These are phyloP conservation scores for Dendrocalamus latiflorus DNA, from an alignment of 202 grass and related monocot species.

Conservation along the genomic window DNA sequence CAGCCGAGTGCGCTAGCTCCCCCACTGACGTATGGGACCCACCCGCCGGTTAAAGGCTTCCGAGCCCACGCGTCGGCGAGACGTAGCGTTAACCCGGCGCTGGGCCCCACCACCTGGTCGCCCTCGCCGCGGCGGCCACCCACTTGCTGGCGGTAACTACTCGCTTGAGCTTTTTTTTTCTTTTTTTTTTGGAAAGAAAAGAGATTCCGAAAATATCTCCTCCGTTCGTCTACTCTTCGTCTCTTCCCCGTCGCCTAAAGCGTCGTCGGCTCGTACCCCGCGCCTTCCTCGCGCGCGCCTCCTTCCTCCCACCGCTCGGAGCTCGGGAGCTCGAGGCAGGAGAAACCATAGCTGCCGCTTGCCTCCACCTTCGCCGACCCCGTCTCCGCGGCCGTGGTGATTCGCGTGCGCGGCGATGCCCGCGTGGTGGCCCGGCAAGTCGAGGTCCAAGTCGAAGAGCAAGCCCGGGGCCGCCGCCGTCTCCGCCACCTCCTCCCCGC, in stretches of 20 bases:
- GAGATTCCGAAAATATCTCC: constrained; percentile 20
- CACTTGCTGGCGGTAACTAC: constrained; percentile 37
- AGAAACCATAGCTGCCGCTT: background rate
- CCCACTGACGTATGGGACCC: no score
- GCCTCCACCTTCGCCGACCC: no score
- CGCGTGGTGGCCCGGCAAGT: constrained; percentile 38
- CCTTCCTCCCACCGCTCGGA: background rate
- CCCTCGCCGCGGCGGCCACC: constrained; percentile 27
- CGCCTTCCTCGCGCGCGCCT: constrained; percentile 31
- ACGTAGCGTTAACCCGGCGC: no score
- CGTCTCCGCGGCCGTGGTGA: background rate
- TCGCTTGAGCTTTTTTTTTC: no score
- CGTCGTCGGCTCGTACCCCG: constrained; percentile 37
- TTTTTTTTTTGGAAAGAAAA: no score
- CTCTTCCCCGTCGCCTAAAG: constrained; percentile 14
- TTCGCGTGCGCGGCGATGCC: constrained; percentile 24
- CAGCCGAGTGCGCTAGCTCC: no score
- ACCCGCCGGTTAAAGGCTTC: accelerated
- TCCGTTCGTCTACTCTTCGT: background rate
- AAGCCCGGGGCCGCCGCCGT: constrained; percentile 9
- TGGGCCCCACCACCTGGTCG: background rate
- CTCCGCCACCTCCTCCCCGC: constrained; percentile 37
- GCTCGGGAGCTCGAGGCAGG: background rate
- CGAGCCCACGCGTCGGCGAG: background rate
- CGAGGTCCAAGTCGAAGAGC: constrained; percentile 31